Conservation (phyloP, 2,329 filamentous ascomycete species). For the Emydomyces testavorans region DNA sequence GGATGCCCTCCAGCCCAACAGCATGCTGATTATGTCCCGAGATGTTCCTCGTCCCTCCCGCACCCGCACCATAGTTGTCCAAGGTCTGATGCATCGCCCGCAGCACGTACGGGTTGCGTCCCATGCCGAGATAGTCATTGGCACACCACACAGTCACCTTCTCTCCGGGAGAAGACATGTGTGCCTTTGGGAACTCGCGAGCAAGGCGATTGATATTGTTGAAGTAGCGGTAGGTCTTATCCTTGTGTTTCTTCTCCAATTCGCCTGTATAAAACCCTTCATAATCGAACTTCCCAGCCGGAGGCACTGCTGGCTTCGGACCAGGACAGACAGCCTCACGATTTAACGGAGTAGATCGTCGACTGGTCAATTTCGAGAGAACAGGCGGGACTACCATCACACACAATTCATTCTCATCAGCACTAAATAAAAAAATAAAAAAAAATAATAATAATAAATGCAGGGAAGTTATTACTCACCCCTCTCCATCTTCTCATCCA, state of each 20-base stretch:
- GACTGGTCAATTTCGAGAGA: constrained; percentile 5
- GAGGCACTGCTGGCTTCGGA: constrained; percentile 38
- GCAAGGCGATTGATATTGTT: constrained; percentile 99
- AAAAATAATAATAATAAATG: neutral
- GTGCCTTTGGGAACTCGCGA: constrained; percentile 88
- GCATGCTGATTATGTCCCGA: constrained; percentile 96
- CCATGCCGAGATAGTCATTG: constrained; percentile 98
- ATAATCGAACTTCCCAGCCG: constrained; percentile 65
- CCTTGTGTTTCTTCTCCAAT: constrained; percentile 97
- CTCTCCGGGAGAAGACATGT: constrained; percentile 73
- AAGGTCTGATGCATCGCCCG: constrained; percentile 89
- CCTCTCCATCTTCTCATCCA: constrained; percentile 41
- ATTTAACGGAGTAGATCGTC: constrained; percentile 7
- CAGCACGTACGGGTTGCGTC: constrained; percentile 74
- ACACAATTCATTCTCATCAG: neutral
- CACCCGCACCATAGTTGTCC: constrained; percentile 87
- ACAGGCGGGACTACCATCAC: constrained; percentile 12
- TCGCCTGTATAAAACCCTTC: constrained; percentile 77
- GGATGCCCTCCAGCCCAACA: constrained; percentile 64
- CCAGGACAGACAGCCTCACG: constrained; percentile 13
- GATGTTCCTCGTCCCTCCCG: constrained; percentile 92
- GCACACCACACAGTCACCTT: constrained; percentile 97
- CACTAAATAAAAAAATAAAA: neutral
- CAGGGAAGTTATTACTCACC: constrained; percentile 28
- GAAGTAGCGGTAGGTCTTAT: constrained; percentile 99